phyloP scores from a whole-genome alignment of 805 yeast species.

The Kazachstania kunashirensis region DNA sequence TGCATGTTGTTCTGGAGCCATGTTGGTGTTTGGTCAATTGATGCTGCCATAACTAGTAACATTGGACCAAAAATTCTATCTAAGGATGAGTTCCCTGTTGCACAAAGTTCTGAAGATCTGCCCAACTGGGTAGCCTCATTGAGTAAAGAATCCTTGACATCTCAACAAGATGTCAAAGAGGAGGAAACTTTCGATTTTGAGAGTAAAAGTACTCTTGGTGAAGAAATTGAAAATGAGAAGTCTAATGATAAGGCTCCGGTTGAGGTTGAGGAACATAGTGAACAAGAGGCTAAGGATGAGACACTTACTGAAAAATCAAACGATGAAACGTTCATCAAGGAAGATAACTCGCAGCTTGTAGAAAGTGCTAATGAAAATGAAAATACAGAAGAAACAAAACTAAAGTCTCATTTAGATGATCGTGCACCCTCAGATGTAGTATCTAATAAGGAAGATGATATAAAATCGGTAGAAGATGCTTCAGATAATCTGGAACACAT shows the following conservation, averaged over 20 bases:
- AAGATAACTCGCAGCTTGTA: not conserved
- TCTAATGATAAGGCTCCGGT: not conserved
- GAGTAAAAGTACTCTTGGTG: constrained; percentile 4
- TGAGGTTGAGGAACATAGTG: not conserved
- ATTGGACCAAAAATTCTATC: constrained; percentile 19
- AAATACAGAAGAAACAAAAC: not conserved
- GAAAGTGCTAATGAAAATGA: not conserved
- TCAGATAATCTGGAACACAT: not conserved
- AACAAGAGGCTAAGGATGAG: not conserved
- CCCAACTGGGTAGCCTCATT: constrained; percentile 1
- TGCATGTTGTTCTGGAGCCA: constrained; percentile 76
- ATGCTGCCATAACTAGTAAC: constrained; percentile 20
- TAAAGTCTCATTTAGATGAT: no score
- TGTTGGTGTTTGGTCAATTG: constrained; percentile 65
- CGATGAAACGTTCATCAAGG: not conserved
- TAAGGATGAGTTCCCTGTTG: constrained; percentile 2
- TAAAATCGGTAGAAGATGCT: not conserved
- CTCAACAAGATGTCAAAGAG: constrained; percentile 1
- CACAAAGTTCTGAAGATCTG: not conserved
- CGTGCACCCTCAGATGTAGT: no score
- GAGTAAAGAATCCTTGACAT: constrained; percentile 6
- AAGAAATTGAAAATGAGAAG: not conserved
- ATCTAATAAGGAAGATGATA: not conserved
- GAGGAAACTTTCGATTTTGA: constrained; percentile 22
- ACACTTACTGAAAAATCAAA: not conserved